phyloP scores from a whole-genome alignment of 495 filamentous ascomycete genomes.

The Penicillium tannophilum region DNA sequence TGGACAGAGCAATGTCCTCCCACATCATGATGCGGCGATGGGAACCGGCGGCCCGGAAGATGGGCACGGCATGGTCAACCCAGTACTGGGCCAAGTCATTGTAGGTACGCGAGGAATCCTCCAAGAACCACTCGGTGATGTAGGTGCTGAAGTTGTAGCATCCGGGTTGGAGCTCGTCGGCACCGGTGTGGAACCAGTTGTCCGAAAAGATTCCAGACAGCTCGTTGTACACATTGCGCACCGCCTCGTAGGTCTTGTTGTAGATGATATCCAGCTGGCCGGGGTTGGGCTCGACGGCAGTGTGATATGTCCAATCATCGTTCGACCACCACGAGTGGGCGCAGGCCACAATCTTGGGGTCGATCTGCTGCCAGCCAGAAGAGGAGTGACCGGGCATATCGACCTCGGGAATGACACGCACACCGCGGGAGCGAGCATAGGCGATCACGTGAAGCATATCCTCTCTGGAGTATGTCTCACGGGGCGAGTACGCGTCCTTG shows the following conservation, averaged over 20 bases:
- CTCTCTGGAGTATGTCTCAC: conserved; percentile 42
- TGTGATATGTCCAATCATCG: conserved; percentile 52
- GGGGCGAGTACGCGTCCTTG: conserved; percentile 54
- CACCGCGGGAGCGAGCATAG: conserved; percentile 50
- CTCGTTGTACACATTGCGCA: conserved; percentile 54
- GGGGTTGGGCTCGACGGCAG: conserved; percentile 57
- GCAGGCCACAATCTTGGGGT: conserved; percentile 54
- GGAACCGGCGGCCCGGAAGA: conserved; percentile 42
- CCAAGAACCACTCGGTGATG: conserved; percentile 48
- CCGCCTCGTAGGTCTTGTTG: conserved; percentile 55
- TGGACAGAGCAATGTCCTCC: conserved; percentile 53
- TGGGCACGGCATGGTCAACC: conserved; percentile 56
- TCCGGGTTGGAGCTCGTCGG: conserved; percentile 52
- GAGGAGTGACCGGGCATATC: conserved; percentile 56
- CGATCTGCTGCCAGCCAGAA: conserved; percentile 57
- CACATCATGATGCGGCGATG: conserved; percentile 57
- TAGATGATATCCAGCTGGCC: conserved; percentile 60
- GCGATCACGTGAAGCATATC: conserved; percentile 46
- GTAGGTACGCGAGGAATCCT: conserved; percentile 53
- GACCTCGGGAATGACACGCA: conserved; percentile 54
- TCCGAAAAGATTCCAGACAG: conserved; percentile 54
- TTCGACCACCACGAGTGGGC: conserved; percentile 60
- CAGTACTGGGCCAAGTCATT: conserved; percentile 57
- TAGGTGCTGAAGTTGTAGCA: conserved; percentile 58
- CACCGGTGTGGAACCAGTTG: conserved; percentile 58